Conservation (phyloP, 352 stramenopile genomes). For the Pythium pectinolyticum region DNA sequence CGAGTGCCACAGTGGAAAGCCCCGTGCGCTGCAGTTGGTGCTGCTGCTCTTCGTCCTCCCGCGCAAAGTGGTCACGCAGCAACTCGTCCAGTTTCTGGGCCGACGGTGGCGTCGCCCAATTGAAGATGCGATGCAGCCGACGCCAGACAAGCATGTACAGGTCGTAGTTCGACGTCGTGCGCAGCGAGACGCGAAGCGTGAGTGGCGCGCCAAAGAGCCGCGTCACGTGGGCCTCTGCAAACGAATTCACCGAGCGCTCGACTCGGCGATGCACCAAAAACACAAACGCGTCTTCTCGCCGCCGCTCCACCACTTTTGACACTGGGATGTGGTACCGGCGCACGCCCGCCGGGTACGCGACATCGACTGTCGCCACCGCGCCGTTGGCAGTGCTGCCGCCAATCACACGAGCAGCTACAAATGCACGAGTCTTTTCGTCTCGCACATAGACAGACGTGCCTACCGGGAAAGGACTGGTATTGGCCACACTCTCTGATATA, state of each 20-base stretch:
- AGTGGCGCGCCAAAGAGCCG: constrained; percentile 79
- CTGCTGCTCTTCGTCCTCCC: constrained; percentile 22
- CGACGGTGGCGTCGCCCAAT: constrained; percentile 63
- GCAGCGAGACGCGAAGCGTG: constrained; percentile 68
- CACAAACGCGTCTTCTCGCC: constrained; percentile 56
- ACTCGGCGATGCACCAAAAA: constrained; percentile 87
- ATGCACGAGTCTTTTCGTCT: constrained; percentile 64
- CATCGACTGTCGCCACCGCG: constrained; percentile 46
- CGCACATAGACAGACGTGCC: constrained; percentile 64
- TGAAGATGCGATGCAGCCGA: constrained; percentile 80
- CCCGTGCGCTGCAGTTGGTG: constrained; percentile 37
- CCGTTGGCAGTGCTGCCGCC: constrained; percentile 54
- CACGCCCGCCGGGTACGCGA: constrained; percentile 58
- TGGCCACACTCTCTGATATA: too few relatives aligned
- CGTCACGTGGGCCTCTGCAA: constrained; percentile 79
- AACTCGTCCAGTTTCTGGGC: constrained; percentile 31
- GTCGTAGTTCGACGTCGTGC: constrained; percentile 62
- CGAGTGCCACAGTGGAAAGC: constrained; percentile 60
- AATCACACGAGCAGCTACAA: constrained; percentile 63
- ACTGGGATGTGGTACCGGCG: constrained; percentile 62
- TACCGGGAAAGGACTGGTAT: constrained; percentile 31
- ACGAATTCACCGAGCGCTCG: constrained; percentile 75
- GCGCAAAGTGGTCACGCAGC: constrained; percentile 1
- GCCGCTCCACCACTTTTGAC: constrained; percentile 54
- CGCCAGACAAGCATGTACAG: constrained; percentile 81